phyloP scores from a whole-genome alignment of 1,139 yeast species.

The Hyphopichia pseudoburtonii region DNA sequence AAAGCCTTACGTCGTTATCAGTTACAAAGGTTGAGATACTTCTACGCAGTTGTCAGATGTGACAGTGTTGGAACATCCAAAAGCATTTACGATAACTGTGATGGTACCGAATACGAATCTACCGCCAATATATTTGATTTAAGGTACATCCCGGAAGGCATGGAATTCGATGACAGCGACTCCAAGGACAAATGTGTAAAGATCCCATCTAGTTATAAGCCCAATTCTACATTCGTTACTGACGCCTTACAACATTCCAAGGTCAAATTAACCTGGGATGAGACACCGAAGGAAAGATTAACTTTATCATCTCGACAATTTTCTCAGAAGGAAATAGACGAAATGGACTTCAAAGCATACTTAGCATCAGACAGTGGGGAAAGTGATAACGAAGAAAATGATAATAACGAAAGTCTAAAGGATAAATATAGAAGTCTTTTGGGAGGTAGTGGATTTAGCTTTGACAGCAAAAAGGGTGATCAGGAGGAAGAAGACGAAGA shows the following conservation, averaged over 20 bases:
- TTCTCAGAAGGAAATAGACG: conserved; percentile 88
- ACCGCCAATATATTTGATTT: conserved; percentile 93
- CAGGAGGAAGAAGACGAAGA: conserved; percentile 56
- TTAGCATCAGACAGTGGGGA: conserved; percentile 83
- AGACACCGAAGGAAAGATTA: conserved; percentile 90
- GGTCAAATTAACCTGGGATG: conserved; percentile 96
- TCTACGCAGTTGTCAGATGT: conserved; percentile 89
- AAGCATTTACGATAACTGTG: conserved; percentile 79
- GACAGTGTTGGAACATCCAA: conserved; percentile 73
- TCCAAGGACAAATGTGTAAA: conserved; percentile 72
- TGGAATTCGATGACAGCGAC: conserved; percentile 73
- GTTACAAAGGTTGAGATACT: conserved; percentile 82
- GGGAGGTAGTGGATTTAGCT: conserved; percentile 40
- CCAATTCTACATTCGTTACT: conserved; percentile 76
- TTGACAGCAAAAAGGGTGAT: conserved; percentile 27
- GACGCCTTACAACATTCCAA: conserved; percentile 94
- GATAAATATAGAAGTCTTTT: conserved; percentile 67
- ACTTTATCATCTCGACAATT: conserved; percentile 78
- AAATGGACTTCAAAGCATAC: conserved; percentile 95
- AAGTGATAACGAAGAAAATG: conserved; percentile 38
- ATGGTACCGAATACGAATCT: conserved; percentile 93
- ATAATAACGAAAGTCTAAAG: conserved; percentile 38
- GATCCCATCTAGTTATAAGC: conserved; percentile 78
- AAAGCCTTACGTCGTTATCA: conserved; percentile 76
- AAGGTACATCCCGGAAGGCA: conserved; percentile 88